Percentiles rank a stretch among this genome's conserved stretches.
Evolutionary conservation across 306 rosid species (phyloP).

Genomic region (Cucumis melo): DNA sequence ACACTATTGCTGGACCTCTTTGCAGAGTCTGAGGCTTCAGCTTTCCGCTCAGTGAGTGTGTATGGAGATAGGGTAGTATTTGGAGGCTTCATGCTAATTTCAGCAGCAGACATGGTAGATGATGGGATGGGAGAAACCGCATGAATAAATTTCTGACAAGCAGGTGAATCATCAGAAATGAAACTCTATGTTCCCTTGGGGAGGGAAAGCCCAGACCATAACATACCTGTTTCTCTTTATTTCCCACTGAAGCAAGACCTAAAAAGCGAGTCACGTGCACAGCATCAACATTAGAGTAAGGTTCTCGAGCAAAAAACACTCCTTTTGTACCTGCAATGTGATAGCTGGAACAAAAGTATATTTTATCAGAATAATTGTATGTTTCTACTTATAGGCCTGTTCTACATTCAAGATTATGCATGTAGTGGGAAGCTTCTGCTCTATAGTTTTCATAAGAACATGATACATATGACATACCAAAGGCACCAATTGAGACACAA

Average conservation of each 20-base stretch:
- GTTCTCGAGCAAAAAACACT: conserved; percentile 76
- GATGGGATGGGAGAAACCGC: conserved; percentile 93
- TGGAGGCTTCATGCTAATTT: conserved; percentile 52
- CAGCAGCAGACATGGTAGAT: conserved; percentile 65
- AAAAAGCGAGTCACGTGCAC: conserved; percentile 89
- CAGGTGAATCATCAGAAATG: conserved; percentile 13
- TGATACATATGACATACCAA: background rate
- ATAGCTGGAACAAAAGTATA: conserved; percentile 44
- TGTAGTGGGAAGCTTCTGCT: background rate
- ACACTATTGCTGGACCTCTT: conserved; percentile 46
- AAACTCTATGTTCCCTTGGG: background rate
- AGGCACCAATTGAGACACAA: background rate
- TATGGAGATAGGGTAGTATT: conserved; percentile 74
- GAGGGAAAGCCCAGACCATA: background rate
- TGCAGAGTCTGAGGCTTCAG: conserved; percentile 27
- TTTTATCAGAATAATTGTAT: conserved; percentile 11
- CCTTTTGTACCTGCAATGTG: conserved; percentile 89
- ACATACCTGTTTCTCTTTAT: conserved; percentile 82
- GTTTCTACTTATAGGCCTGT: background rate
- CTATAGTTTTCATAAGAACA: background rate
- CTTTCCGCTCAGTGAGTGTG: conserved; percentile 20
- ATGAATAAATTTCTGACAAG: conserved; percentile 86
- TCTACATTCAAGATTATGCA: background rate
- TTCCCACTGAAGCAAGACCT: conserved; percentile 91
- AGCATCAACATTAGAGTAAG: conserved; percentile 72